These are phyloP conservation scores for Graphiopsis chlorocephala DNA, from an alignment of 2,329 filamentous ascomycete genomes.

Conservation along the genomic window DNA sequence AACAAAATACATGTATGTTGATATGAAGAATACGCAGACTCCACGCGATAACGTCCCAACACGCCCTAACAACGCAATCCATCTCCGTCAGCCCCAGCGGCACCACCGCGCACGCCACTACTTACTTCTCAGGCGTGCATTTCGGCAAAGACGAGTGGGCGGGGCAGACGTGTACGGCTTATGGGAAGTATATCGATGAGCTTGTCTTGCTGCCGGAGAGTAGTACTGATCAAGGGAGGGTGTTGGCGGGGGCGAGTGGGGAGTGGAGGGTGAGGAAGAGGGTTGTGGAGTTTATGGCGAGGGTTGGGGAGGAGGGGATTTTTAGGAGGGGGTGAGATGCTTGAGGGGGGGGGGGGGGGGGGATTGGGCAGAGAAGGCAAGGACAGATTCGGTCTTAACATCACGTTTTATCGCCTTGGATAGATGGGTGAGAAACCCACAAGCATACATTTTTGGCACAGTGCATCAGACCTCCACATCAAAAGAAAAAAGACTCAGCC, in stretches of 20 bases:
- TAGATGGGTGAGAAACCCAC: too few species aligned
- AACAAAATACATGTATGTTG: too few species aligned
- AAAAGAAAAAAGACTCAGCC: neutral
- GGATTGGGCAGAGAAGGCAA: neutral
- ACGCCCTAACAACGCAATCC: constrained; percentile 43
- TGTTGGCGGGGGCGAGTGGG: constrained; percentile 35
- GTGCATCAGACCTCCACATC: neutral
- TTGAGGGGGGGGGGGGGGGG: neutral
- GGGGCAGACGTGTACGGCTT: constrained; percentile 39
- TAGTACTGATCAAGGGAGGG: constrained; percentile 13
- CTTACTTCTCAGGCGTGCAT: constrained; percentile 44
- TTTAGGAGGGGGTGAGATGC: constrained; percentile 25
- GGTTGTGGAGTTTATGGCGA: constrained; percentile 38
- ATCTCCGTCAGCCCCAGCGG: constrained; percentile 35
- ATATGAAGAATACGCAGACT: constrained; percentile 34
- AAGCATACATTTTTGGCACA: too few species aligned
- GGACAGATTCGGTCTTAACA: neutral
- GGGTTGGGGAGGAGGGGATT: constrained; percentile 35
- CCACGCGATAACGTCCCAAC: constrained; percentile 41
- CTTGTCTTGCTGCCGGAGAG: constrained; percentile 28
- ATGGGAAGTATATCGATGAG: constrained; percentile 42
- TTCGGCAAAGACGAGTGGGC: constrained; percentile 41
- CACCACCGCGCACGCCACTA: constrained; percentile 36
- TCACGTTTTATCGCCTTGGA: too few species aligned
- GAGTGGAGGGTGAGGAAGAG: constrained; percentile 40